Evolutionary conservation across 2,329 filamentous ascomycete species (phyloP).

Genomic region (Colletotrichum scovillei): DNA sequence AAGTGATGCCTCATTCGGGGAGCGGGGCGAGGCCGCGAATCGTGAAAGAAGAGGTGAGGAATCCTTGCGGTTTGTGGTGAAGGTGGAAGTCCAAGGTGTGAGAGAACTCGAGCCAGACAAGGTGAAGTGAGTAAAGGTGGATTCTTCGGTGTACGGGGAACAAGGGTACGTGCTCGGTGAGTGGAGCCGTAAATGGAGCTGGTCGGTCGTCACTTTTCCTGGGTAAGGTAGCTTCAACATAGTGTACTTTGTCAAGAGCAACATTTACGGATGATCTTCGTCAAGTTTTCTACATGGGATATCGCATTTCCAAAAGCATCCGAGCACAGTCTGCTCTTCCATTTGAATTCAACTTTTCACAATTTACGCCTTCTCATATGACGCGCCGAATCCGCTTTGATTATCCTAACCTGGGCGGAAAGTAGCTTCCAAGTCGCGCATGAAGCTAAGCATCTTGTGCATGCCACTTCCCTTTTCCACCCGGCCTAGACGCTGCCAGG

Average conservation of each 20-base stretch:
- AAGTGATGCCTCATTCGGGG: neutral
- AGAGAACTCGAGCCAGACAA: neutral
- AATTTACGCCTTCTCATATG: neutral
- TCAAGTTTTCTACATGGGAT: neutral
- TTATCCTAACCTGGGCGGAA: constrained; percentile 11
- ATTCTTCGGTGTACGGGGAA: constrained; percentile 16
- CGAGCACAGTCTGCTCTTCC: neutral
- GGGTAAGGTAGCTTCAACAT: neutral
- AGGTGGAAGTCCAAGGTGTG: constrained; percentile 6
- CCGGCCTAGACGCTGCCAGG: neutral
- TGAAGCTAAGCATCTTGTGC: constrained; percentile 8
- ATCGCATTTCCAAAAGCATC: neutral
- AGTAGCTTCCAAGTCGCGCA: neutral
- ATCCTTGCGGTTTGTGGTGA: neutral
- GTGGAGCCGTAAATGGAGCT: neutral
- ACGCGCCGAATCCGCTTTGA: neutral
- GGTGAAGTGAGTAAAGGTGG: constrained; percentile 19
- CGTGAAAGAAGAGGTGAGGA: neutral
- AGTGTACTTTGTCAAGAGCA: neutral
- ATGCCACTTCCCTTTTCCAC: constrained; percentile 14
- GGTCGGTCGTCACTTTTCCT: neutral
- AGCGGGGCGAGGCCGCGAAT: neutral
- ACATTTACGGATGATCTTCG: neutral
- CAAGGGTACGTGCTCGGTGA: constrained; percentile 21
- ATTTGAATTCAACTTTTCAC: neutral